Evolutionary conservation across 2,329 filamentous ascomycete genomes (phyloP).

Genomic region (Claviceps arundinis): DNA sequence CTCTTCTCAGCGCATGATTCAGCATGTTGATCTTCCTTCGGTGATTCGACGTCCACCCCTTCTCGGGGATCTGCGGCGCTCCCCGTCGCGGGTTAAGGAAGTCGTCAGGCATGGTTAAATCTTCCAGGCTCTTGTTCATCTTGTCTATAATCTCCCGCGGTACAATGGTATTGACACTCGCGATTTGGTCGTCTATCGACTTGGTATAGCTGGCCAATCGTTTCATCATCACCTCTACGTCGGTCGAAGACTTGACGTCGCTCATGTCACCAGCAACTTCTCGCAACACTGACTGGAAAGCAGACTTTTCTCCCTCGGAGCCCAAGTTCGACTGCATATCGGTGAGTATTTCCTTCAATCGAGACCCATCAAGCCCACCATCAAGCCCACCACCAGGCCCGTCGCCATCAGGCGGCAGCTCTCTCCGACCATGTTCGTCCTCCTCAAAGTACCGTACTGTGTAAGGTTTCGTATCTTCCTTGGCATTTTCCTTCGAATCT

Average conservation of each 20-base stretch:
- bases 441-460: conserved; percentile 37
- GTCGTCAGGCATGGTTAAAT: conserved; percentile 12
- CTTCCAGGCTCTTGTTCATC: conserved; percentile 16
- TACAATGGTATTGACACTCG: conserved; percentile 16
- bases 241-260: conserved; percentile 18
- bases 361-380: conserved; percentile 23
- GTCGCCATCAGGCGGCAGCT: conserved; percentile 23
- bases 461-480: conserved; percentile 11
- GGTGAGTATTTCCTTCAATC: conserved; percentile 22
- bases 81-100: conserved; percentile 11
- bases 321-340: conserved; percentile 25
- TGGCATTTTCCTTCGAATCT: conserved; percentile 7
- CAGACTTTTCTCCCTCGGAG: conserved; percentile 19
- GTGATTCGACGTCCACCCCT: conserved; percentile 24
- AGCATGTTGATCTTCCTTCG: conserved; percentile 24
- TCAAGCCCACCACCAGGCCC: conserved; percentile 26
- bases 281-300: conserved; percentile 22
- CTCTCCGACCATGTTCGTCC: conserved; percentile 21
- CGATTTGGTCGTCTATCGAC: conserved; percentile 22
- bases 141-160: conserved; percentile 20
- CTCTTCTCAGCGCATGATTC: conserved; percentile 18
- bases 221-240: conserved; percentile 22
- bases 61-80: conserved; percentile 23
- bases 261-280: conserved; percentile 18
- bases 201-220: conserved; percentile 22